Base-by-base conservation (phyloP, 768 basidiomycete genomes). In the Leccinum longicurvipes region DNA sequence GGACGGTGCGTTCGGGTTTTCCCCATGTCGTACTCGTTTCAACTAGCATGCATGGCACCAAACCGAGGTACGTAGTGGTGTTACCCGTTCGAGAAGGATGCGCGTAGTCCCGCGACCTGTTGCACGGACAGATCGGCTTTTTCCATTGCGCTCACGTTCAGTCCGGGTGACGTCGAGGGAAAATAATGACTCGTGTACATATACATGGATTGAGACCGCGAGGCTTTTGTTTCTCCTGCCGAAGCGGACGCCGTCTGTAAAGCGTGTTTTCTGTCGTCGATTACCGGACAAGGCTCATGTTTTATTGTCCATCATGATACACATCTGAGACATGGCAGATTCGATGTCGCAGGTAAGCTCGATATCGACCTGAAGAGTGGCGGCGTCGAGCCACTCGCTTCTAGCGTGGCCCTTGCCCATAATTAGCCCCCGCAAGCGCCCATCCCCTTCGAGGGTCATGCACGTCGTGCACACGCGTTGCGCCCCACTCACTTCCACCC, bases 371-470 rank as follows among this genome's bases (percentile, higher is more conserved):
- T n/a, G n/a, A n/a, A n/a, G n/a, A n/a, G n/a, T n/a, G n/a, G n/a
- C n/a, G n/a, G n/a, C n/a, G n/a, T n/a, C n/a, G n/a, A n/a, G n/a
- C n/a, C n/a, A n/a, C n/a, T n/a, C n/a, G 59, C 58, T 50, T 50
- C 3, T 5, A 31, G 39, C 50, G 54, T 60, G 55, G 55, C 36
- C 41, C 34, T 28, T 28, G 27, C 27, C 63, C 57, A 47, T 56
- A 56, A 55, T 49, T 39, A 39, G 50, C 28, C 47, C 17, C 47
- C 19, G 4, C 54, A 56, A 47, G 63, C 64, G 63, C 57, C 50
- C 36, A n/a, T 7, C 42, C 6, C 34, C 10, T 25, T 45, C 29
- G 50, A 36, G 41, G 44, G 44, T 7, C 42, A 2, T 50, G 55
- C 17, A 25, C 55, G 50, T 50, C 41, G 3, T 31, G 23, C 14